Percentiles rank a stretch among this genome's conserved stretches.
phyloP scores from a whole-genome alignment of 1,284 basidiomycete species.

The Marasmius sp. region DNA sequence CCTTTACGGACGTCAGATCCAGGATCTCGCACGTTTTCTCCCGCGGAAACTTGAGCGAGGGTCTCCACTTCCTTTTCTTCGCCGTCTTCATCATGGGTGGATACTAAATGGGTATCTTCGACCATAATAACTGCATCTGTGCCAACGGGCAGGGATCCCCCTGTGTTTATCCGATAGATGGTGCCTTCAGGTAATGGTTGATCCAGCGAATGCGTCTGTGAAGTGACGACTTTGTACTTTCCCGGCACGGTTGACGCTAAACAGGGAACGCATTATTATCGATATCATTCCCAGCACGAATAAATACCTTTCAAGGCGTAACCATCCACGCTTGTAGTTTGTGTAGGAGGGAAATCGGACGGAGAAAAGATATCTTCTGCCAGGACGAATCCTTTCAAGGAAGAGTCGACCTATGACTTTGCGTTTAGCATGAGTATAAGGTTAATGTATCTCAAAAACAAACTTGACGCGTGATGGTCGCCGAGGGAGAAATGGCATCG shows the following conservation, averaged over 20 bases:
- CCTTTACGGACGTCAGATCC: conserved; percentile 76
- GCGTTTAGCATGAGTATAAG: not conserved
- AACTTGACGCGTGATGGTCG: conserved; percentile 37
- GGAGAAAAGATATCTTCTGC: conserved; percentile 73
- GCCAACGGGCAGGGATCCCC: conserved; percentile 72
- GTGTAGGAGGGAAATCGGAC: conserved; percentile 58
- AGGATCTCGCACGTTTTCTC: conserved; percentile 73
- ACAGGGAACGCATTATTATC: not conserved
- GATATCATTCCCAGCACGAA: not conserved
- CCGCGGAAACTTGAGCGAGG: conserved; percentile 58
- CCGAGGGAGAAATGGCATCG: conserved; percentile 46
- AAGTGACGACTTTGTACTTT: conserved; percentile 71
- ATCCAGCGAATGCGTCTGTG: conserved; percentile 43
- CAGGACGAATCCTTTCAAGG: conserved; percentile 66
- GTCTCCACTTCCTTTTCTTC: conserved; percentile 76
- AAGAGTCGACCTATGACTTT: conserved; percentile 47
- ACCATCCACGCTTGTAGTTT: conserved; percentile 85
- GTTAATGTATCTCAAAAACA: conserved; percentile 12
- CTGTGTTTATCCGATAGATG: conserved; percentile 79
- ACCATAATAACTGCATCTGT: conserved; percentile 88
- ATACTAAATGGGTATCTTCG: conserved; percentile 79
- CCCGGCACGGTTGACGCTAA: conserved; percentile 62
- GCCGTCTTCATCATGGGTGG: conserved; percentile 36
- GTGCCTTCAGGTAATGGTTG: conserved; percentile 46
- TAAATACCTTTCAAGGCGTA: conserved; percentile 72